Base-by-base conservation (phyloP, 768 basidiomycete genomes). In the Rhizopogon vulgaris region DNA sequence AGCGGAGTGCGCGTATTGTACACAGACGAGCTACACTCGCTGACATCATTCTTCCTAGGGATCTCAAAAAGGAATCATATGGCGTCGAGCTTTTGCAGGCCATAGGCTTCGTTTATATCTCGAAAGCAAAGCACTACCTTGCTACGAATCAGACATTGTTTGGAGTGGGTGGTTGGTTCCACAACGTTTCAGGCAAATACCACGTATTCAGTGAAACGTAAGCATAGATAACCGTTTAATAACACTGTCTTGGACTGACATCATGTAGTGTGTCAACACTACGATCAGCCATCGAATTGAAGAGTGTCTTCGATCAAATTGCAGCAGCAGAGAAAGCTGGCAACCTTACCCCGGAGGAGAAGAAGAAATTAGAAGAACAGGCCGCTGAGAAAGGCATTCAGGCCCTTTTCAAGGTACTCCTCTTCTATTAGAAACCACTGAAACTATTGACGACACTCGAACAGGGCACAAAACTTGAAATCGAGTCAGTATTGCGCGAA, bases 161-260 rank as follows among this genome's bases (percentile, higher is more conserved):
- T 45, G 92, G 92, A 25, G 85, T 95, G 14, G 92, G 92, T 11
- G 92, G 93, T 6, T 95, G 92, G 92, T 65, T 94, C 52, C 92
- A 94, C 66, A 90, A 90, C 51, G 89, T 93, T 3, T 89, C 91
- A 65, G 89, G 88, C 11, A 93, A 91, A 70, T 94, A 92, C 46
- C 91, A 94, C 62, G 87, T 94, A 15, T 89, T 95, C 68, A 92
- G 90, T 64, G 91, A 94, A 73, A 93, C 90, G 88, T 90, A 56
- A 59, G 88, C 52, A n/a, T 25, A 17, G 41, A 25, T 8, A 37
- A 41, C 15, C 48, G 42, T 30, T 30, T 7, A 25, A 17, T 28
- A 47, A 22, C n/a, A n/a, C 25, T 15, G 43, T 41, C 24, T 39
- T 54, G 57, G n/a, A 56, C 36, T 38, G 22, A 34, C 30, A 43